A percentile compares a stretch with the other conserved stretches of the same genome.
Evolutionary conservation across 2,329 filamentous ascomycete genomes (phyloP).

Genomic region (Colletotrichum sp.): DNA sequence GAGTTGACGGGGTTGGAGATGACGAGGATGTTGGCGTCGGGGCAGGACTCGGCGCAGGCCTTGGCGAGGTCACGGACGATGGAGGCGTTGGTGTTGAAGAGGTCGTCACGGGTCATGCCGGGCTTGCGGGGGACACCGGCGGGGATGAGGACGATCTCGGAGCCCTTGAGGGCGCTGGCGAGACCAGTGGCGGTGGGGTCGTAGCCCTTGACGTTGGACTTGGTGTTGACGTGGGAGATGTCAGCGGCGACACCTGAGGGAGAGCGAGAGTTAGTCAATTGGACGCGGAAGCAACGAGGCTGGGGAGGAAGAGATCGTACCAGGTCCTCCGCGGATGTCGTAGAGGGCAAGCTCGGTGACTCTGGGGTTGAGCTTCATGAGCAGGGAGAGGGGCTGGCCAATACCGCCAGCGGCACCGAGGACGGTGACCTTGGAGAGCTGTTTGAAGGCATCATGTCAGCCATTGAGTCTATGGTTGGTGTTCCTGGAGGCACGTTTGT

Average conservation of each 20-base stretch:
- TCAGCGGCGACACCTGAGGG: conserved; percentile 91
- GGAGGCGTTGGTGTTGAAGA: conserved; percentile 99
- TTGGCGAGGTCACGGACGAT: conserved; percentile 99
- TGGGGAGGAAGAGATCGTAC: conserved; percentile 56
- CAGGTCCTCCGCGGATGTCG: conserved; percentile 93
- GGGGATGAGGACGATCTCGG: conserved; percentile 96
- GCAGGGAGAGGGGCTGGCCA: conserved; percentile 95
- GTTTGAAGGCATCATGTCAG: conserved; percentile 25
- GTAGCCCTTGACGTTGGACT: conserved; percentile 92
- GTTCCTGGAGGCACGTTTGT: background rate
- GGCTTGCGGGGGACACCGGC: conserved; percentile 99
- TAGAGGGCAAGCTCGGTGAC: conserved; percentile 95
- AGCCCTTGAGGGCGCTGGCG: conserved; percentile 78
- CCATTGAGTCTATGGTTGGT: background rate
- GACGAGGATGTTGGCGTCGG: conserved; percentile 94
- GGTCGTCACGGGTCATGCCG: conserved; percentile 99
- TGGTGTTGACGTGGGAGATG: conserved; percentile 99
- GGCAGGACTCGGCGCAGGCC: conserved; percentile 85
- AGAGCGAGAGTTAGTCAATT: conserved; percentile 28
- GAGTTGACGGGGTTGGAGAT: conserved; percentile 99
- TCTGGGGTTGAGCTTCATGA: conserved; percentile 97
- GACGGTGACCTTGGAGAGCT: conserved; percentile 98
- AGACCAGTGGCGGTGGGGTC: conserved; percentile 79
- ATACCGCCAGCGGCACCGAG: conserved; percentile 98
- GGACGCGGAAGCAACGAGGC: background rate